Base-by-base conservation (phyloP, 768 basidiomycete species). In the Gymnopilus dilepis region DNA sequence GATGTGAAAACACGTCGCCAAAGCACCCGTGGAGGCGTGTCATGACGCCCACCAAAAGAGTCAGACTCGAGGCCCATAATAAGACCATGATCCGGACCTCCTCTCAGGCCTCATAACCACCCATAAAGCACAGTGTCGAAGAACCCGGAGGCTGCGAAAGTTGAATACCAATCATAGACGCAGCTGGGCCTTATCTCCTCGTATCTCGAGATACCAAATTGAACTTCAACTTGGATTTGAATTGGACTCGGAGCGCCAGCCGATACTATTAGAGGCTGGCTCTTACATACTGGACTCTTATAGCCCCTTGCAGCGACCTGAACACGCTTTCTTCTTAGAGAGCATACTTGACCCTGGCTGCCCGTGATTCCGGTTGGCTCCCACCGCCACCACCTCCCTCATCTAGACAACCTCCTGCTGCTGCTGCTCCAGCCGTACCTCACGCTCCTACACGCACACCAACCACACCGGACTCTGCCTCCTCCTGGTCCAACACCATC, bases 271-370 rank as follows among this genome's bases (percentile, higher is more conserved):
- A 55, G 30, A 59, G 33, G 26, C n/a, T n/a, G 33, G 34, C n/a
- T 58, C 34, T 42, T 50, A 41, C 34, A 8, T 9, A 37, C 34
- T 50, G 60, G 37, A 38, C 28, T 17, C 22, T 41, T 42, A 33
- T 19, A 17, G n/a, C n/a, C n/a, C n/a, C n/a, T n/a, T n/a, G n/a
- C n/a, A n/a, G n/a, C n/a, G n/a, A n/a, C n/a, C n/a, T n/a, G n/a
- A n/a, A 30, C 53, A 59, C 58, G 38, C 42, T 22, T 30, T 15
- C 2, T 37, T 37, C 34, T 3, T 38, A 6, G 28, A 45, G 33
- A n/a, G n/a, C n/a, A n/a, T n/a, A 45, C 43, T 31, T 65, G 63
- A 60, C 63, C 43, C 57, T 65, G 63, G 63, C 63, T 31, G 30
- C 47, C 47, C 47, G 47, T 50, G 28, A 28, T 50, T 50, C 15